Conservation (phyloP, 2,329 filamentous ascomycete genomes). For the Scortechinia acanthostroma region DNA sequence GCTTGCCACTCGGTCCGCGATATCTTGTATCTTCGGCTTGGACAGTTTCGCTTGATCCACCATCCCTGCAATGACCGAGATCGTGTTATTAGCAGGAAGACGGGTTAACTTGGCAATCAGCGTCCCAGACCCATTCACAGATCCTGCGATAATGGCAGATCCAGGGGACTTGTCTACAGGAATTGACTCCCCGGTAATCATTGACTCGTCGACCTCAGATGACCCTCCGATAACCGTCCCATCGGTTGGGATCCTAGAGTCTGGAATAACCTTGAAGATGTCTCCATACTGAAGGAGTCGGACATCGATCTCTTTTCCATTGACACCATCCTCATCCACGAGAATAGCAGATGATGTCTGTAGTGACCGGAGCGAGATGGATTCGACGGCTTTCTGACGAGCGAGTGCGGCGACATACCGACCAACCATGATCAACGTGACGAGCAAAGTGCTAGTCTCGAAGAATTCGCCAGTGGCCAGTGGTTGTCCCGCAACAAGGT, state of each 20-base stretch:
- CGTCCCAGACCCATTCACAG: constrained; percentile 58
- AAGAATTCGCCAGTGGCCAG: constrained; percentile 46
- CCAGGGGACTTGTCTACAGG: constrained; percentile 49
- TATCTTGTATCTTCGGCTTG: constrained; percentile 61
- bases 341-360: constrained; percentile 50
- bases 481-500: constrained; percentile 26
- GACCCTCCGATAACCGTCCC: constrained; percentile 55
- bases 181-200: constrained; percentile 67
- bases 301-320: constrained; percentile 48
- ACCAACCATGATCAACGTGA: constrained; percentile 52
- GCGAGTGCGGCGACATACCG: constrained; percentile 40
- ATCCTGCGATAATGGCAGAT: constrained; percentile 57
- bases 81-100: constrained; percentile 65
- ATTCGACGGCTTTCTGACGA: constrained; percentile 43
- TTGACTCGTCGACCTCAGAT: constrained; percentile 69
- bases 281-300: constrained; percentile 68
- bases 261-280: constrained; percentile 52
- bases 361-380: constrained; percentile 41
- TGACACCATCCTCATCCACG: constrained; percentile 21
- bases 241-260: constrained; percentile 59
- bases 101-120: constrained; percentile 49
- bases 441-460: constrained; percentile 51
- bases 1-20: constrained; percentile 61
- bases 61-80: constrained; percentile 61
- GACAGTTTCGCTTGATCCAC: constrained; percentile 65